These are phyloP conservation scores for Macadamia tetraphylla DNA, from an alignment of 164 flowering plant species.

Conservation along the genomic window DNA sequence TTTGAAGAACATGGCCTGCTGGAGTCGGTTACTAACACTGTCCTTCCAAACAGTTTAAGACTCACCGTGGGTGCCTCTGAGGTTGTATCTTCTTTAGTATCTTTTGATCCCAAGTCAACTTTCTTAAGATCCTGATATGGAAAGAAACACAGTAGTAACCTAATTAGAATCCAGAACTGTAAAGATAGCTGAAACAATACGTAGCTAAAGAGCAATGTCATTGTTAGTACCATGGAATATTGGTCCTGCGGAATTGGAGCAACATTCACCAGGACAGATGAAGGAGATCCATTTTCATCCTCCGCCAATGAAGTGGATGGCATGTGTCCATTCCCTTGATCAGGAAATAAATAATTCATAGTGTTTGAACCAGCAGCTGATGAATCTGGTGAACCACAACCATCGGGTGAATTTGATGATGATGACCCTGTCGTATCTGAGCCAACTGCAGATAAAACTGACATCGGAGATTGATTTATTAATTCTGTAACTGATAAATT, in stretches of 20 bases:
- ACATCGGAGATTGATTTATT: conserved; percentile 55
- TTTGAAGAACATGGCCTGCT: conserved; percentile 26
- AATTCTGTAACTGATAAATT: conserved; percentile 30
- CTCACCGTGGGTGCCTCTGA: conserved; percentile 30
- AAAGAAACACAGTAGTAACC: background rate
- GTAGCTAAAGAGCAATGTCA: no score
- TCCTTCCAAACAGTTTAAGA: conserved; percentile 70
- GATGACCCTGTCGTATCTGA: conserved; percentile 37
- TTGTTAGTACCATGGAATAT: conserved; percentile 28
- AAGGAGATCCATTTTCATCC: conserved; percentile 26
- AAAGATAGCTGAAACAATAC: background rate
- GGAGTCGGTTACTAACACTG: conserved; percentile 42
- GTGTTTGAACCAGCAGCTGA: conserved; percentile 29
- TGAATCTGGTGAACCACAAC: conserved; percentile 45
- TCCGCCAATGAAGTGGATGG: conserved; percentile 19
- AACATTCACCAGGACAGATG: conserved; percentile 11
- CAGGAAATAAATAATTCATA: conserved; percentile 8
- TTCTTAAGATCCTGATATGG: conserved; percentile 21
- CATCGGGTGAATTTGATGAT: conserved; percentile 28
- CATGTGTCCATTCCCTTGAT: conserved; percentile 16
- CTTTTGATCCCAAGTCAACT: conserved; percentile 20
- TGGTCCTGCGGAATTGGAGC: conserved; percentile 19
- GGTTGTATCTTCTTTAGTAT: conserved; percentile 15
- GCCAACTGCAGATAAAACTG: conserved; percentile 51
- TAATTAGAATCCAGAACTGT: background rate